phyloP scores from a whole-genome alignment of 305 asterid species.

The Solanum hybrid region DNA sequence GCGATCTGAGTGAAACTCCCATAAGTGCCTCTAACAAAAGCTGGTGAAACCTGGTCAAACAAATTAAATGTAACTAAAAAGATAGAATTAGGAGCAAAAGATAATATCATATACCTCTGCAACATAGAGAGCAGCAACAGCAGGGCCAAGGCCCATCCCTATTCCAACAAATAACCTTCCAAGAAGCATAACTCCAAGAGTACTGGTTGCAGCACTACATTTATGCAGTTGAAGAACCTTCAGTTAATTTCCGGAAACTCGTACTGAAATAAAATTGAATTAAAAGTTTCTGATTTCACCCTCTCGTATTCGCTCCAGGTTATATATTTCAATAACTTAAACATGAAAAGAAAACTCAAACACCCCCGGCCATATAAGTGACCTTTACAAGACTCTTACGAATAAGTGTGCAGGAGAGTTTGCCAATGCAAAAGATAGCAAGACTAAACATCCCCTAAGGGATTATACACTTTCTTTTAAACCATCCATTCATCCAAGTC shows the following conservation, averaged over 20 bases:
- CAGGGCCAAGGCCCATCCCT: conserved; percentile 96
- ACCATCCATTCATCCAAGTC: background rate
- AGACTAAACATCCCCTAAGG: background rate
- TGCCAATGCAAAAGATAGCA: background rate
- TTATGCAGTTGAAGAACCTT: conserved; percentile 1
- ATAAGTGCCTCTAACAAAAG: conserved; percentile 84
- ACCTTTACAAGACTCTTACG: background rate
- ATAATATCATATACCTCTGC: conserved; percentile 54
- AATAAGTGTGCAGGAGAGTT: background rate
- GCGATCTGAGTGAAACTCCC: conserved; percentile 93
- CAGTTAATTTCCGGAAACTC: background rate
- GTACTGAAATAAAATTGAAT: background rate
- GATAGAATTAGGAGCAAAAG: background rate
- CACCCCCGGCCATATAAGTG: background rate
- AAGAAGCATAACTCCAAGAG: conserved; percentile 80
- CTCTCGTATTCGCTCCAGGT: background rate
- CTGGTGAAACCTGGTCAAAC: conserved; percentile 73
- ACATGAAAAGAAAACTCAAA: background rate
- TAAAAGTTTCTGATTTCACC: background rate
- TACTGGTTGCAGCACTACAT: conserved; percentile 67
- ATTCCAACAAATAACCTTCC: conserved; percentile 85
- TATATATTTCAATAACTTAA: background rate
- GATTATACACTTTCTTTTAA: background rate
- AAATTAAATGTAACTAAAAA: conserved; percentile 9
- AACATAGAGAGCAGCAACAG: conserved; percentile 87